phyloP scores from a whole-genome alignment of 352 stramenopile species.

The Phytophthora chlamydospora region DNA sequence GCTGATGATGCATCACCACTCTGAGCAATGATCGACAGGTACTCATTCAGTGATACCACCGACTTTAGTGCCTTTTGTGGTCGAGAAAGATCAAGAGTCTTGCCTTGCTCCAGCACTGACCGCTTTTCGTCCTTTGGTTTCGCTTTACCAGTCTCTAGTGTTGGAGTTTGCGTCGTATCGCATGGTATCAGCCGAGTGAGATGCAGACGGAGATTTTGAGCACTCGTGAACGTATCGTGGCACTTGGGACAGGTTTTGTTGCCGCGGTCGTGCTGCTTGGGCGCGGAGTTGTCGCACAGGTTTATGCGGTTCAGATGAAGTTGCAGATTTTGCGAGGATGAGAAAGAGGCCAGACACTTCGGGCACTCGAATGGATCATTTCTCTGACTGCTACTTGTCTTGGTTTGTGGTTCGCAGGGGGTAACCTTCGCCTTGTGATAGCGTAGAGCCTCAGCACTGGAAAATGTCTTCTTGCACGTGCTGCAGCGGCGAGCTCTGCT shows the following conservation, averaged over 20 bases:
- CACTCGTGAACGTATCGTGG: too few relatives aligned
- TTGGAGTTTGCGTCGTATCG: too few relatives aligned
- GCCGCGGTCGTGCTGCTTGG: conserved; percentile 4
- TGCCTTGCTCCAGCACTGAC: neutral
- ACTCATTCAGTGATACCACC: conserved; percentile 7
- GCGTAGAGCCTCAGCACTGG: conserved; percentile 3
- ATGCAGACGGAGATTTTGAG: too few relatives aligned
- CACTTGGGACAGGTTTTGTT: too few relatives aligned
- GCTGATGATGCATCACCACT: neutral
- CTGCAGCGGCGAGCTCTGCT: conserved; percentile 2
- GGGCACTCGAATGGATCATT: neutral
- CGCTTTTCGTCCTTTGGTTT: too few relatives aligned
- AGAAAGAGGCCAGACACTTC: conserved; percentile 2
- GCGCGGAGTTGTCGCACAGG: neutral
- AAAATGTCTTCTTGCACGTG: conserved; percentile 10
- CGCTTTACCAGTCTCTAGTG: too few relatives aligned
- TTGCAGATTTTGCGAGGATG: conserved; percentile 3
- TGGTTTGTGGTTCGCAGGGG: neutral
- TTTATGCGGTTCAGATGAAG: conserved; percentile 4
- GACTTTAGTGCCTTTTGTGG: neutral
- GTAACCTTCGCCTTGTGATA: conserved; percentile 6
- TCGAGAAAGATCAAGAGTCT: conserved; percentile 8
- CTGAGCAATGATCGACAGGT: conserved; percentile 1
- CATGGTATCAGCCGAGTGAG: too few relatives aligned
- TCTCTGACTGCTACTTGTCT: too few relatives aligned